Evolutionary conservation across 176 grass and related monocot species (phyloP).

Genomic region (Paspalum vaginatum): DNA sequence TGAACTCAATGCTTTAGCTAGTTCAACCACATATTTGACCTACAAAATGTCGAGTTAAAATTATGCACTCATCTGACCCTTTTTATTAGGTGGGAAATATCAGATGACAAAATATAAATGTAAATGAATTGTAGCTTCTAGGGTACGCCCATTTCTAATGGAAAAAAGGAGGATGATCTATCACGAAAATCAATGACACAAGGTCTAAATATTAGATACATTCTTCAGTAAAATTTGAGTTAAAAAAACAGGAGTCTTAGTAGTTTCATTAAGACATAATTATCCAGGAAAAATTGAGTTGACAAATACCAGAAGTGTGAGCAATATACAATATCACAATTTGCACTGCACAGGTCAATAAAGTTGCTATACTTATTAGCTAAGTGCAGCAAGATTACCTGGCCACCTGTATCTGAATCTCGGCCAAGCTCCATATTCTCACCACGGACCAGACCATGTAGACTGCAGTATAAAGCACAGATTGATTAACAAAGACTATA

Average conservation of each 20-base stretch:
- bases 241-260: not conserved
- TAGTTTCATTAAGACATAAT: not conserved
- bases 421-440: slow-evolving; percentile 89
- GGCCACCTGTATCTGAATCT: slow-evolving; percentile 85
- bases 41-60: slow-evolving; percentile 35
- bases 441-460: slow-evolving; percentile 82
- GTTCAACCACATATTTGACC: slow-evolving; percentile 88
- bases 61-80: slow-evolving; percentile 11
- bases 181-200: not conserved
- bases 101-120: slow-evolving; percentile 26
- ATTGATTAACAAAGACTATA: slow-evolving; percentile 30
- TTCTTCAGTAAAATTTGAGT: slow-evolving; percentile 23
- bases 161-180: not conserved
- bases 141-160: slow-evolving; percentile 6
- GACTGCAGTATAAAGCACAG: slow-evolving; percentile 38
- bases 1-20: slow-evolving; percentile 79
- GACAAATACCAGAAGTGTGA: not conserved
- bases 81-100: slow-evolving; percentile 20
- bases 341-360: not conserved
- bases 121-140: slow-evolving; percentile 2
- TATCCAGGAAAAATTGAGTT: slow-evolving; percentile 13
- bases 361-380: slow-evolving; percentile 6
- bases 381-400: slow-evolving; percentile 52
- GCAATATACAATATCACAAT: not conserved
- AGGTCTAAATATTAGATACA: slow-evolving; percentile 12